These are phyloP conservation scores for Macadamia integrifolia DNA, from an alignment of 164 flowering plant species.

Conservation along the genomic window DNA sequence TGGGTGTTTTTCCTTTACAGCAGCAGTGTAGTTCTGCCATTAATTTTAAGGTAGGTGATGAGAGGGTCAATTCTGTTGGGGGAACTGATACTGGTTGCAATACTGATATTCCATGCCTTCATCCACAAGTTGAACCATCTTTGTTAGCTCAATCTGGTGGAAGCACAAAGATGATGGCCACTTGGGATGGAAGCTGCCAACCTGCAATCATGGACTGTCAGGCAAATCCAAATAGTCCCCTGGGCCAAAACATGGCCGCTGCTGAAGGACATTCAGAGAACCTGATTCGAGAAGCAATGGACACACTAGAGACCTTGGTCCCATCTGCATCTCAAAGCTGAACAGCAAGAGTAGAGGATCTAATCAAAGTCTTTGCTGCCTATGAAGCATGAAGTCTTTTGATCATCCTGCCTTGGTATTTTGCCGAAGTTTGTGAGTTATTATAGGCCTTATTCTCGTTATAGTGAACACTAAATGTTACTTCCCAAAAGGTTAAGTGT, in stretches of 20 bases:
- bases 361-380: constrained; percentile 13
- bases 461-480: background rate
- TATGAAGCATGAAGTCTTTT: background rate
- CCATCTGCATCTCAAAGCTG: constrained; percentile 24
- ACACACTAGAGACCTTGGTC: constrained; percentile 17
- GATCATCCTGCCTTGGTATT: constrained; percentile 2
- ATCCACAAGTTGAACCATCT: constrained; percentile 19
- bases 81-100: constrained; percentile 20
- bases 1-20: too few species aligned
- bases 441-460: background rate
- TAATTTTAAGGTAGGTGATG: constrained; percentile 31
- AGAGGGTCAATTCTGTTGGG: constrained; percentile 14
- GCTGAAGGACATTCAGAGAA: constrained; percentile 16
- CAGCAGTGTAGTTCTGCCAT: constrained; percentile 25
- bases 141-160: constrained; percentile 14
- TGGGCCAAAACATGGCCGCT: constrained; percentile 10
- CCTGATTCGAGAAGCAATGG: constrained; percentile 10
- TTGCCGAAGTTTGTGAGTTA: background rate
- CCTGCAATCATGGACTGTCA: constrained; percentile 24
- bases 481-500: background rate
- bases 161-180: constrained; percentile 9
- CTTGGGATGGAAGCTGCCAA: constrained; percentile 27
- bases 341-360: constrained; percentile 3
- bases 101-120: constrained; percentile 25
- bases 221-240: constrained; percentile 10